Percentiles rank a stretch among this genome's conserved stretches.
Evolutionary conservation across 1,284 basidiomycete species (phyloP).

Genomic region (Heterobasidion parviporum): DNA sequence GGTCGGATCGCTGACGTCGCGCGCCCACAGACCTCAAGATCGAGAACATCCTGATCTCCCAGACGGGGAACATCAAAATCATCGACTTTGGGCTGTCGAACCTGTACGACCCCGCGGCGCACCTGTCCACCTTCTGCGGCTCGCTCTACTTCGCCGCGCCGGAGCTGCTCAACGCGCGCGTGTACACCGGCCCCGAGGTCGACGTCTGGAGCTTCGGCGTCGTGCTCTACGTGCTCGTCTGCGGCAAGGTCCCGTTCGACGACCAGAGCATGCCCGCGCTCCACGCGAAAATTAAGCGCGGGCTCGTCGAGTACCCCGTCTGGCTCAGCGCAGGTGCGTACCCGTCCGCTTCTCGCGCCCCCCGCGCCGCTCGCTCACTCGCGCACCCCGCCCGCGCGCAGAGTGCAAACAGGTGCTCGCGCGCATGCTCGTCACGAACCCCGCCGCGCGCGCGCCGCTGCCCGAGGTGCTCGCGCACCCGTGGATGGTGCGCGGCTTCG

Average conservation of each 20-base stretch:
- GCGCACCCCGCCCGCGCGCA: slow-evolving; percentile 17
- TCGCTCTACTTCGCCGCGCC: slow-evolving; percentile 98
- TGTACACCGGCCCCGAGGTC: slow-evolving; percentile 96
- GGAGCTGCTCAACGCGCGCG: slow-evolving; percentile 92
- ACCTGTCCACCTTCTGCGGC: slow-evolving; percentile 94
- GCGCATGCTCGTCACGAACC: slow-evolving; percentile 95
- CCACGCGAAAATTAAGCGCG: slow-evolving; percentile 98
- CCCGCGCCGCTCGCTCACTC: no score
- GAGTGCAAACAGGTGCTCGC: slow-evolving; percentile 94
- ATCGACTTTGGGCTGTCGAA: slow-evolving; percentile 99
- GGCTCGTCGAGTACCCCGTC: slow-evolving; percentile 93
- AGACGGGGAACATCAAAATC: slow-evolving; percentile 98
- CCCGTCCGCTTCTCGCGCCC: not conserved
- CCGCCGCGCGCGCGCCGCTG: slow-evolving; percentile 76
- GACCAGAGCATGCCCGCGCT: slow-evolving; percentile 99
- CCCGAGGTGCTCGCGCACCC: slow-evolving; percentile 86
- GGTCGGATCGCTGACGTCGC: no score
- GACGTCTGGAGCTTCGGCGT: slow-evolving; percentile 99
- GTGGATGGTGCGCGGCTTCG: slow-evolving; percentile 92
- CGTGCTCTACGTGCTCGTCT: slow-evolving; percentile 94
- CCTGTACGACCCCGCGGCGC: slow-evolving; percentile 79
- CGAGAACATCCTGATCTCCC: slow-evolving; percentile 98
- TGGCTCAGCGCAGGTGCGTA: slow-evolving; percentile 87
- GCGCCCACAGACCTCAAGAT: slow-evolving; percentile 80
- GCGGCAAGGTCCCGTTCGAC: slow-evolving; percentile 98